These are phyloP conservation scores for Cladophialophora carrionii DNA, from an alignment of 2,329 filamentous ascomycete species.

Conservation along the genomic window DNA sequence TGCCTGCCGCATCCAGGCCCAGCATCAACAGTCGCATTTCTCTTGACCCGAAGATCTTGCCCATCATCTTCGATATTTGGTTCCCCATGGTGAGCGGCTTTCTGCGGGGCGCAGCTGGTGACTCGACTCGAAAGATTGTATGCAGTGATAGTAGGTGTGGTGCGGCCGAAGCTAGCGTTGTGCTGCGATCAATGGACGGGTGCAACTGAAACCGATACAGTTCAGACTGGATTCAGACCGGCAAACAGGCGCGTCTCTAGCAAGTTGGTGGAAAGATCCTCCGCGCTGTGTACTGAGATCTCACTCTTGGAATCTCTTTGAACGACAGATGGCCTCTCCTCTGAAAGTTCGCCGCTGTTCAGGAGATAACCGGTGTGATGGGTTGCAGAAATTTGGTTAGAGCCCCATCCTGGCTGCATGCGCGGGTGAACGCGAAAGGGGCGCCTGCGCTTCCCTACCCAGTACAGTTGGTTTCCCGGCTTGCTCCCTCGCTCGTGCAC, in stretches of 20 bases:
- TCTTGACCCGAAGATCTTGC: slow-evolving; percentile 98
- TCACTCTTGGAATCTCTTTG: not conserved
- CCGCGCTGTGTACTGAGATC: not conserved
- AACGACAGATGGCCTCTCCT: not conserved
- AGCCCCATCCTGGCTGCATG: not conserved
- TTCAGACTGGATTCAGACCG: too few species aligned
- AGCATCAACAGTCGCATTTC: slow-evolving; percentile 99
- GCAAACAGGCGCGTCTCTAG: not conserved
- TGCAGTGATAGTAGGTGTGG: not conserved
- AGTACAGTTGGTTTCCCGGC: not conserved
- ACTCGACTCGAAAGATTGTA: not conserved
- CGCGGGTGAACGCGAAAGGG: slow-evolving; percentile 6
- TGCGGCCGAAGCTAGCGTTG: too few species aligned
- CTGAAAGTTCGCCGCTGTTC: not conserved
- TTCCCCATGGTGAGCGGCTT: slow-evolving; percentile 72
- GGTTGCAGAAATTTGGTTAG: slow-evolving; percentile 7
- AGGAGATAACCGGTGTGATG: slow-evolving; percentile 9
- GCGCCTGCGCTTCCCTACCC: not conserved
- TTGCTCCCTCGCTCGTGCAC: not conserved
- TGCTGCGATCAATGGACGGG: not conserved
- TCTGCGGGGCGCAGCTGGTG: slow-evolving; percentile 13
- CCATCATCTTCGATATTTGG: slow-evolving; percentile 93
- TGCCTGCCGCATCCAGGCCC: slow-evolving; percentile 95
- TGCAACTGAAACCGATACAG: not conserved
- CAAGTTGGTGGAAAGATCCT: not conserved